Evolutionary conservation across 2,329 filamentous ascomycete species (phyloP), one percentile per base, ranked within the genome.

Genomic region (Aureobasidium sp.): DNA sequence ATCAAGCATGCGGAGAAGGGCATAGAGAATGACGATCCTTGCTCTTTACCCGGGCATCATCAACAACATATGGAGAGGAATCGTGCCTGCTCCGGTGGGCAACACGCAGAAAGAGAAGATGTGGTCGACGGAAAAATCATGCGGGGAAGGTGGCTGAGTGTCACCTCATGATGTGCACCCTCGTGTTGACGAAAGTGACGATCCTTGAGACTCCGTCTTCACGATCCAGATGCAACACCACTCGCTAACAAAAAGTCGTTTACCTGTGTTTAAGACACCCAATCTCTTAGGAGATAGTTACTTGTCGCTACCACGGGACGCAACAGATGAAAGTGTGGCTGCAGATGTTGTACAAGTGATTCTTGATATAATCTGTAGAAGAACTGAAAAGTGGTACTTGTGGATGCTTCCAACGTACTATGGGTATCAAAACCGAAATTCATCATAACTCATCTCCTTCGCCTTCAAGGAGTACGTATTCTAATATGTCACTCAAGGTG

Each of bases 401-500:
- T 58, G 42, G 54, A 11, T 57, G 41, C 21, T 21, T 21, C 21
- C 53, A 58, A 48, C 54, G 39, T 58, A 58, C 54, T 42, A 48
- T 58, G 54, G 54, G 54, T 58, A 58, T 58, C 54, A 58, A 58
- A 55, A 47, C 54, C 54, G 32, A 48, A 48, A 58, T 58, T 44
- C 42, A 58, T 61, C 55, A 58, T 47, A 50, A 39, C 50, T 61
- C 62, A 52, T 65, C 64, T 41, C 60, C 62, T 57, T 65, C 62
- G 58, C 90, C 90, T 67, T 90, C 83, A 27, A 96, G 81, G 65
- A 99, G 80, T 59, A 97, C 90, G 73, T 99, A 97, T 70, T 96
- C 91, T 67, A 99, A 83, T 67, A 99, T 97, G 75, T 99, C 94
- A 63, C 93, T 97, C 60, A 99, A 80, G 7, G 92, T 97, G 63